Conservation (phyloP, 192 early-diverging fungal species). For the Entrophospora sp. region DNA sequence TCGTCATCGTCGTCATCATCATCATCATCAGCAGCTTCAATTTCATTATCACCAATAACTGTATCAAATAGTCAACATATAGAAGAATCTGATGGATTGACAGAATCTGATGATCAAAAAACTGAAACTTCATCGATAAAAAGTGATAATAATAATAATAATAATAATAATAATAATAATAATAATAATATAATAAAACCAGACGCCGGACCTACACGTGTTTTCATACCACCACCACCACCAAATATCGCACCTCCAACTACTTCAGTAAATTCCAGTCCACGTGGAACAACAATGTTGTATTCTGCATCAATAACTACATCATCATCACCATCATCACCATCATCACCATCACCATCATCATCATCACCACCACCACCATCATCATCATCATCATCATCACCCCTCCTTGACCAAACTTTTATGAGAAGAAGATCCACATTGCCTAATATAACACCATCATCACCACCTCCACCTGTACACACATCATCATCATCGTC, state of each 20-base stretch:
- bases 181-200: neutral
- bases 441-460: neutral
- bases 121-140: neutral
- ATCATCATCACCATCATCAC: neutral
- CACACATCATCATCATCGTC: neutral
- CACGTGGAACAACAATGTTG: no score
- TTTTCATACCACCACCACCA: neutral
- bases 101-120: neutral
- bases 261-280: no score
- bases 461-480: neutral
- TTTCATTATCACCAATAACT: no score
- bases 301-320: no score
- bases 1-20: neutral
- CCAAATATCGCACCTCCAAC: slow-evolving; percentile 13
- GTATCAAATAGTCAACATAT: neutral
- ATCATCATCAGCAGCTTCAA: neutral
- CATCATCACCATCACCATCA: neutral
- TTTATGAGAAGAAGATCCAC: neutral
- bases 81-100: neutral
- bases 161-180: neutral
- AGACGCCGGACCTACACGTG: neutral
- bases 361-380: neutral
- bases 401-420: neutral
- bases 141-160: neutral
- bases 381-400: neutral